These are phyloP conservation scores for Heritiera fomes DNA, from an alignment of 345 rosid species.

Conservation along the genomic window DNA sequence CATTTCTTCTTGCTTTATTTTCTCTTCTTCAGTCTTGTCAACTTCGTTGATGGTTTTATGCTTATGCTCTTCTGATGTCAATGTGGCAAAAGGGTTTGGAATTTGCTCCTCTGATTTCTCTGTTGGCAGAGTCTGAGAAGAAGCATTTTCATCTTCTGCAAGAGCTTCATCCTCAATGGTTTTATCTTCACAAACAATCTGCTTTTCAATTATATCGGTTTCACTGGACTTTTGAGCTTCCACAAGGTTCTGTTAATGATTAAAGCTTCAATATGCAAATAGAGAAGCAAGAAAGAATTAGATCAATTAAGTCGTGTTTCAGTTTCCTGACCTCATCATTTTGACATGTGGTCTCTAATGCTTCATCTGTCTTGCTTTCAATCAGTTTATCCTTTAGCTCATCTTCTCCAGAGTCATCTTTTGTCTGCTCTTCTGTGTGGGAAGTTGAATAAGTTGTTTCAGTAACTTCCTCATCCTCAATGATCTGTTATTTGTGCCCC, in stretches of 20 bases:
- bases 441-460: conserved; percentile 27
- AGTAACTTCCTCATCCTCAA: conserved; percentile 29
- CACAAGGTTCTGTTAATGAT: conserved; percentile 20
- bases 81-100: not conserved
- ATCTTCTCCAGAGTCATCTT: conserved; percentile 30
- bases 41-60: not conserved
- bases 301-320: not conserved
- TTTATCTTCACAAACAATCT: too few relatives aligned
- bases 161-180: not conserved
- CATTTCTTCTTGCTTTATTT: not conserved
- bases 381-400: conserved; percentile 20
- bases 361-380: conserved; percentile 13
- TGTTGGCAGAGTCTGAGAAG: not conserved
- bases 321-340: conserved; percentile 39
- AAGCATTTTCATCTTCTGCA: not conserved
- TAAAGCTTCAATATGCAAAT: conserved; percentile 11
- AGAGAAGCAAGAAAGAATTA: not conserved
- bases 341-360: conserved; percentile 9
- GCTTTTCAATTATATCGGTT: conserved; percentile 19
- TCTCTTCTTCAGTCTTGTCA: not conserved
- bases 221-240: conserved; percentile 20
- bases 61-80: not conserved
- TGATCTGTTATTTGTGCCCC: conserved; percentile 26
- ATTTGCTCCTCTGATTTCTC: not conserved
- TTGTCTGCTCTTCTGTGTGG: conserved; percentile 24